These are phyloP conservation scores for Syncephalastrum monosporum DNA, from an alignment of 371 early-diverging fungal species.

Conservation along the genomic window DNA sequence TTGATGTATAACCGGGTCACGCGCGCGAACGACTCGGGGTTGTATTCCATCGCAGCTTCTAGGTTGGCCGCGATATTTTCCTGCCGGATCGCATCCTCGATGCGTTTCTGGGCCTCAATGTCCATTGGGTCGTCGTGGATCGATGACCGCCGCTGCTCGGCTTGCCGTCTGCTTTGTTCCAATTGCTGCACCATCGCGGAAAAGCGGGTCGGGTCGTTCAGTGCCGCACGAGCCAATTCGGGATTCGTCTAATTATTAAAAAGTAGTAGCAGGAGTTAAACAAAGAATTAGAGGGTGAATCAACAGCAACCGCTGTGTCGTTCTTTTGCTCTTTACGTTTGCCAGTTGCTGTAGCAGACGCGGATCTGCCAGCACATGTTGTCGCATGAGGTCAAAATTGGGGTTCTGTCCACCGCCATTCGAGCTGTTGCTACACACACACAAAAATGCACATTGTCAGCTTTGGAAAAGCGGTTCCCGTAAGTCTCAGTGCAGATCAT, in stretches of 20 bases:
- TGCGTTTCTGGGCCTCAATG: constrained; percentile 85
- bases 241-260: constrained; percentile 30
- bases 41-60: constrained; percentile 91
- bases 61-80: constrained; percentile 85
- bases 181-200: constrained; percentile 65
- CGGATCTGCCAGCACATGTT: constrained; percentile 71
- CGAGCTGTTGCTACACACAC: neutral
- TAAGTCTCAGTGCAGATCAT: neutral
- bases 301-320: too few species aligned
- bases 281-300: neutral
- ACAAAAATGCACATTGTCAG: neutral
- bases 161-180: constrained; percentile 55
- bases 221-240: constrained; percentile 67
- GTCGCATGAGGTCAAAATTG: constrained; percentile 73
- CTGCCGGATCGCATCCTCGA: constrained; percentile 88
- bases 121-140: constrained; percentile 84
- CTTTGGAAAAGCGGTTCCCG: neutral
- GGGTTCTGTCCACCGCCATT: constrained; percentile 14
- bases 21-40: constrained; percentile 93
- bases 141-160: constrained; percentile 56
- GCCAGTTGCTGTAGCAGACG: constrained; percentile 63
- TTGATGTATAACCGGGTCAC: constrained; percentile 90
- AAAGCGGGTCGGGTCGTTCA: constrained; percentile 66
- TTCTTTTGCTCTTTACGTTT: constrained; percentile 36
- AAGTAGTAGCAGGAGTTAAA: neutral